Percentiles rank a stretch among this genome's conserved stretches.
These are phyloP conservation scores for Phaeolepiota aurea DNA, from an alignment of 768 basidiomycete genomes.

Conservation along the genomic window DNA sequence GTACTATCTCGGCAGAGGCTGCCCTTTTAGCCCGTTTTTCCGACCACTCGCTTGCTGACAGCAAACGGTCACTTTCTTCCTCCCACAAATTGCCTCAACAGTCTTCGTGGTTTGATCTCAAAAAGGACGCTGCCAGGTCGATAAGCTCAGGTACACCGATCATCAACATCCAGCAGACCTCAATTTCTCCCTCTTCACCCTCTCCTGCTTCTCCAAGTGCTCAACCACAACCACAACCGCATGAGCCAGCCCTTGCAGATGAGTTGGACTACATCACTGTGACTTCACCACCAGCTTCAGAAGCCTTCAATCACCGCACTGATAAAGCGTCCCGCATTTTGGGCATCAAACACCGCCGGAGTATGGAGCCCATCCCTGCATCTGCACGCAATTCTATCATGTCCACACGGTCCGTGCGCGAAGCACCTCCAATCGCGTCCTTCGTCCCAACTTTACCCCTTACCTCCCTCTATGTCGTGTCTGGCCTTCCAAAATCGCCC, in stretches of 20 bases:
- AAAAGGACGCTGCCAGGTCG: conserved; percentile 20
- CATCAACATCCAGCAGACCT: conserved; percentile 34
- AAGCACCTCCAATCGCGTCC: conserved; percentile 49
- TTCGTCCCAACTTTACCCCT: conserved; percentile 66
- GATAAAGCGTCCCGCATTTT: conserved; percentile 78
- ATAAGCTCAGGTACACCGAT: conserved; percentile 32
- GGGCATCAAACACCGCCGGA: conserved; percentile 64
- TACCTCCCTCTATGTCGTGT: conserved; percentile 80
- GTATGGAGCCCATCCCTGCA: conserved; percentile 82
- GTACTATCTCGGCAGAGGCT: conserved; percentile 29
- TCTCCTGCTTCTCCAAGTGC: conserved; percentile 12
- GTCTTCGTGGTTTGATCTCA: conserved; percentile 22
- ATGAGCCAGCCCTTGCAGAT: conserved; percentile 48
- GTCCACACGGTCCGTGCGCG: conserved; percentile 61
- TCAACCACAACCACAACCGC: conserved; percentile 15
- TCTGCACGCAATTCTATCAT: conserved; percentile 70
- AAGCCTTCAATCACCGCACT: conserved; percentile 30
- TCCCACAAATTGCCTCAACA: conserved; percentile 16
- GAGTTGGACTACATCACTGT: conserved; percentile 69
- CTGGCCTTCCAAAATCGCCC: conserved; percentile 82
- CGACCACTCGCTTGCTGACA: conserved; percentile 34
- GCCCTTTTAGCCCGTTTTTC: conserved; percentile 39
- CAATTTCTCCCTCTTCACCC: conserved; percentile 15
- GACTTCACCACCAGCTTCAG: conserved; percentile 20
- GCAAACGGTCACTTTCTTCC: conserved; percentile 19